Evolutionary conservation across 805 yeast genomes (phyloP).

Genomic region (Saccharomycopsis synnaedendra): DNA sequence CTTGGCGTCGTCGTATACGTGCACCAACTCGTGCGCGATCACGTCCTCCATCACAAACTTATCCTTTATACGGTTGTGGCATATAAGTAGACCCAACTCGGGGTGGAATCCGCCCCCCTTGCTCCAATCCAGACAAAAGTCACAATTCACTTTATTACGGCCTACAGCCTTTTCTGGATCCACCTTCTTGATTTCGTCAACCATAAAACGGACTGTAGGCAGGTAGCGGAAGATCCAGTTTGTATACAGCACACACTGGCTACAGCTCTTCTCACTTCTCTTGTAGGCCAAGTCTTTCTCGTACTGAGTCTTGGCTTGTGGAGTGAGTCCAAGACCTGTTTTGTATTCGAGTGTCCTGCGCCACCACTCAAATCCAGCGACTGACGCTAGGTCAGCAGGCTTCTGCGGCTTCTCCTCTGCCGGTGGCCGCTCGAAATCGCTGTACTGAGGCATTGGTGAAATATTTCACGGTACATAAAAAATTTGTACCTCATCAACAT

Average conservation of each 20-base stretch:
- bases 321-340: constrained; percentile 55
- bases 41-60: constrained; percentile 85
- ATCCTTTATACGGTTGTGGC: constrained; percentile 69
- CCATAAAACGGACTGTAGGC: constrained; percentile 81
- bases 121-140: constrained; percentile 60
- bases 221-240: constrained; percentile 74
- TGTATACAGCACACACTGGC: constrained; percentile 57
- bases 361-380: constrained; percentile 70
- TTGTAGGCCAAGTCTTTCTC: constrained; percentile 41
- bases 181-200: constrained; percentile 64
- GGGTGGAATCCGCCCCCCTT: constrained; percentile 93
- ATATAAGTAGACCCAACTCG: constrained; percentile 70
- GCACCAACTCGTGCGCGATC: constrained; percentile 84
- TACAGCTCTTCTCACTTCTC: constrained; percentile 44
- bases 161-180: constrained; percentile 28
- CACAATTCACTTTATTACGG: constrained; percentile 44
- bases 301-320: constrained; percentile 40
- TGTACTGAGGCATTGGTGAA: not conserved
- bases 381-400: constrained; percentile 14
- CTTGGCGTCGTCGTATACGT: constrained; percentile 82
- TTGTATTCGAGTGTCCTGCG: constrained; percentile 57
- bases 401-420: constrained; percentile 6
- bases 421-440: constrained; percentile 2
- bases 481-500: constrained; percentile 1
- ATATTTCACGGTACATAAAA: not conserved